These are phyloP conservation scores for Picea engelmannii DNA, from an alignment of 83 land plant genomes.

Conservation along the genomic window DNA sequence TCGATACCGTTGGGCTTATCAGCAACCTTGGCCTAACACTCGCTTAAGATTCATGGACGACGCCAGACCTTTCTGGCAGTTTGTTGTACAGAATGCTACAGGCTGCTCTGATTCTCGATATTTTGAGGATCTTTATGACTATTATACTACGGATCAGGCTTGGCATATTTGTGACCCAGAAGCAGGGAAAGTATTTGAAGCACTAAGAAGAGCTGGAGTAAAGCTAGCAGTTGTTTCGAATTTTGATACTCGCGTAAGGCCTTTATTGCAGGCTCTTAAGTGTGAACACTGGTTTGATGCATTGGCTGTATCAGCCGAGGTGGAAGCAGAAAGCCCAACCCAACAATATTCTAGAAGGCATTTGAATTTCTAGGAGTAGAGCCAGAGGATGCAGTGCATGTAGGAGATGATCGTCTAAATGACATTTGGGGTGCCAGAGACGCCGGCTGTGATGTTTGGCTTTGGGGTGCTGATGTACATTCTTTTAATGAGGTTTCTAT, in stretches of 20 bases:
- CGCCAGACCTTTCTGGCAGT: constrained; percentile 89
- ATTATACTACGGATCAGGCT: constrained; percentile 92
- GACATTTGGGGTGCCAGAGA: constrained; percentile 96
- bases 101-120: too few relatives aligned
- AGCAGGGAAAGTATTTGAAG: too few relatives aligned
- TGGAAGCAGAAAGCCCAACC: constrained; percentile 94
- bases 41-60: constrained; percentile 71
- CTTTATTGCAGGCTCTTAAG: constrained; percentile 63
- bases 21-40: too few relatives aligned
- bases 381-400: constrained; percentile 92
- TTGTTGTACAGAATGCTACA: too few relatives aligned
- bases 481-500: too few relatives aligned
- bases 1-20: constrained; percentile 78
- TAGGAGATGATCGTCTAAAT: constrained; percentile 89
- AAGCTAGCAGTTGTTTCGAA: constrained; percentile 86
- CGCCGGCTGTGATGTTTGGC: constrained; percentile 97
- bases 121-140: too few relatives aligned
- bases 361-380: constrained; percentile 79
- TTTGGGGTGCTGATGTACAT: constrained; percentile 86
- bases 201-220: constrained; percentile 71
- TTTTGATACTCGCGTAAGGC: constrained; percentile 82
- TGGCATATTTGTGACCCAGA: constrained; percentile 85
- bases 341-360: constrained; percentile 79
- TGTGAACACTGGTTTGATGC: too few relatives aligned
- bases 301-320: constrained; percentile 87